Evolutionary conservation across 169 alveolate species (phyloP), one percentile per base, ranked within the genome.

Genomic region (Eimeria praecox): DNA sequence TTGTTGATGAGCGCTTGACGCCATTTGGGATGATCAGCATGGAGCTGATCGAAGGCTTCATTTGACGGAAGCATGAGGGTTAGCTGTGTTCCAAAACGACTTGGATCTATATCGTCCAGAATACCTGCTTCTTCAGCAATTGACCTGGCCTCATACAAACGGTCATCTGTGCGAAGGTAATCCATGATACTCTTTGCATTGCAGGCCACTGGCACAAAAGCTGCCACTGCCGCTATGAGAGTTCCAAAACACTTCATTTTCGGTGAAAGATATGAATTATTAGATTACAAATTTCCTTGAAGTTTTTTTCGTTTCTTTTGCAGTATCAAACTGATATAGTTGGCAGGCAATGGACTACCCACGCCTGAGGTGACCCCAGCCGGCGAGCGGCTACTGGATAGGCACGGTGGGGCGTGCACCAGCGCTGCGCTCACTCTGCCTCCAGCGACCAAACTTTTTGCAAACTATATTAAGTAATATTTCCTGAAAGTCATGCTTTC

Each of bases 41-140:
- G 14, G 20, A 92, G 87, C 73, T 92, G 83, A 52, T 82, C 82
- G 42, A 92, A 92, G 20, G 96, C 96, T 49, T 59, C 75, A 71
- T 92, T 92, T 38, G 96, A 92, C 86, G 96, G 96, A 38, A 92
- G 96, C 54, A 92, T 86, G 44, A 92, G 69, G 49, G 96, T 92
- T 54, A 92, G 27, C 33, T 92, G 89, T 16, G 78, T 86, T 27
- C 96, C 96, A 82, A 78, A 92, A 40, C 78, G 92, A 30, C 82
- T 69, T 44, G 89, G 92, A 66, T 92, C 96, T 6, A 92, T 56
- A 42, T 92, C 87, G 30, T 92, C 86, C 62, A 92, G 56, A 44
- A 92, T 92, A 33, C 92, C 92, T 33, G 96, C 89, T 14, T 92
- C 96, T 92, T 92, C 93, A 14, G 96, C 96, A 66, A 86, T 78